These are phyloP conservation scores for Candida easanensis DNA, from an alignment of 805 yeast species.

Conservation along the genomic window DNA sequence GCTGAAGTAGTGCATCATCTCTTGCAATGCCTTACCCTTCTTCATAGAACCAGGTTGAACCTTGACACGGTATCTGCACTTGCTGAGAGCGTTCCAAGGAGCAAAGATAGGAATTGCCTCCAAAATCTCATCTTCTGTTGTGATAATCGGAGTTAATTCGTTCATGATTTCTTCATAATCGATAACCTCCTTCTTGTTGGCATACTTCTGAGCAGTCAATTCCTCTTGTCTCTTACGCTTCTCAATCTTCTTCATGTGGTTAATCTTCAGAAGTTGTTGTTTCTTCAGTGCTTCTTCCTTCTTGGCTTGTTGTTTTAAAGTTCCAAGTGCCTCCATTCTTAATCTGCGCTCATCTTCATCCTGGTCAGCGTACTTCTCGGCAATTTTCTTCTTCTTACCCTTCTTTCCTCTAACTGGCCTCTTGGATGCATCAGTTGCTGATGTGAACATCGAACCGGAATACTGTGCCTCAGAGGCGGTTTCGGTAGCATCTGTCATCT, in stretches of 20 bases:
- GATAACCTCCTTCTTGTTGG: slow-evolving; percentile 38
- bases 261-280: slow-evolving; percentile 32
- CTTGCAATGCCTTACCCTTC: slow-evolving; percentile 83
- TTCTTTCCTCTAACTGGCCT: slow-evolving; percentile 77
- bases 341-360: slow-evolving; percentile 82
- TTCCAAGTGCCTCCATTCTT: slow-evolving; percentile 81
- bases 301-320: slow-evolving; percentile 56
- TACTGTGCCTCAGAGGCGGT: not conserved
- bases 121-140: slow-evolving; percentile 46
- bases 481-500: slow-evolving; percentile 5
- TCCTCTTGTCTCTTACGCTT: slow-evolving; percentile 38
- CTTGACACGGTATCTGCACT: slow-evolving; percentile 78
- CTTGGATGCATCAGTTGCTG: slow-evolving; percentile 9
- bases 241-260: slow-evolving; percentile 32
- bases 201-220: slow-evolving; percentile 33
- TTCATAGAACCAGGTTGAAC: slow-evolving; percentile 75
- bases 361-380: slow-evolving; percentile 81
- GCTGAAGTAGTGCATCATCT: slow-evolving; percentile 57
- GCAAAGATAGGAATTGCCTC: slow-evolving; percentile 86
- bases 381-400: slow-evolving; percentile 78
- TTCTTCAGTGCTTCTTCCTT: slow-evolving; percentile 35
- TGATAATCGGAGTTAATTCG: slow-evolving; percentile 32
- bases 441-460: slow-evolving; percentile 4
- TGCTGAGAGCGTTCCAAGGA: slow-evolving; percentile 81
- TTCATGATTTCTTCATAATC: slow-evolving; percentile 41